phyloP scores from a whole-genome alignment of 345 rosid species.

The Syzygium aqueum region DNA sequence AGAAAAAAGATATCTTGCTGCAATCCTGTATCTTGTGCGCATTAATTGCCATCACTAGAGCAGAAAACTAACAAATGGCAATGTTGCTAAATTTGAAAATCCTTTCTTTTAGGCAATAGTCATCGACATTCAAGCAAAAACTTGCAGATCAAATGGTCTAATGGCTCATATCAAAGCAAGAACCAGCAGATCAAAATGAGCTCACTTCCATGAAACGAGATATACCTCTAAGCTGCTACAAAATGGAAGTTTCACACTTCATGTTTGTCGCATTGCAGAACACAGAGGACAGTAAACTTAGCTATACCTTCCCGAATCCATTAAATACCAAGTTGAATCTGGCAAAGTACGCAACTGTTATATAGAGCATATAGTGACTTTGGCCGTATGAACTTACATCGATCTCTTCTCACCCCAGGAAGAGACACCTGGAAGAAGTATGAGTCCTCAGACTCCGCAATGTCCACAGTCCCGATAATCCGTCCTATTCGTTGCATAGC shows the following conservation, averaged over 20 bases:
- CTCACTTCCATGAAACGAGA: background rate
- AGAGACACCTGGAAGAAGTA: background rate
- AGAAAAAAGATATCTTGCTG: background rate
- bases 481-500: background rate
- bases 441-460: background rate
- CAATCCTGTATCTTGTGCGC: background rate
- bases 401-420: background rate
- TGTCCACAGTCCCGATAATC: background rate
- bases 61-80: background rate
- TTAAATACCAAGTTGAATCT: background rate
- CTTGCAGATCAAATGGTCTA: background rate
- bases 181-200: background rate
- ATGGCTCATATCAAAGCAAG: background rate
- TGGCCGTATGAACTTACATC: background rate
- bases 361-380: background rate
- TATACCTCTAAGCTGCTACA: background rate
- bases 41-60: background rate
- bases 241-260: background rate
- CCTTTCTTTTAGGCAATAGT: background rate
- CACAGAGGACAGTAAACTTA: background rate
- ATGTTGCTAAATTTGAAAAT: background rate
- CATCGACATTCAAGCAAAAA: background rate
- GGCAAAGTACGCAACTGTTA: background rate
- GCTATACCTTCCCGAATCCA: background rate
- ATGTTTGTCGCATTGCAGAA: background rate